Percentiles rank a stretch among this genome's conserved stretches.
These are phyloP conservation scores for Trypanosoma boissoni DNA, from an alignment of 208 protist species.

Conservation along the genomic window DNA sequence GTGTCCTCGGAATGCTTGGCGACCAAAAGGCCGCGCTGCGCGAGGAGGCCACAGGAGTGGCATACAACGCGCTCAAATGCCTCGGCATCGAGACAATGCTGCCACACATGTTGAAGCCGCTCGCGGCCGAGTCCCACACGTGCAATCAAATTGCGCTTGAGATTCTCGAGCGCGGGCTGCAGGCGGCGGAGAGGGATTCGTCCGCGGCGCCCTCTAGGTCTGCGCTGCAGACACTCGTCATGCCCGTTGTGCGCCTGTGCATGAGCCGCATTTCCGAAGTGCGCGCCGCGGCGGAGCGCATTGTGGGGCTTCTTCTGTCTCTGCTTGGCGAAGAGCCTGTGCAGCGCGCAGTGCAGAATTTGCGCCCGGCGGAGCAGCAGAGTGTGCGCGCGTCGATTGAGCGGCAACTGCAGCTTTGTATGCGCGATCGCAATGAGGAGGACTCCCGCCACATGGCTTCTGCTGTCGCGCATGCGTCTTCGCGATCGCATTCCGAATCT, in stretches of 20 bases:
- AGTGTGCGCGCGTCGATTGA: slow-evolving; percentile 64
- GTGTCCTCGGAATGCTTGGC: slow-evolving; percentile 66
- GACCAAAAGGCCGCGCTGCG: slow-evolving; percentile 79
- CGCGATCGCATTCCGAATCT: background rate
- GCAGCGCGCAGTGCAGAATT: slow-evolving; percentile 40
- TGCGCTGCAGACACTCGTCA: slow-evolving; percentile 49
- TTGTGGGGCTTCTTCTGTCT: slow-evolving; percentile 61
- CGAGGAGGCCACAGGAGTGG: slow-evolving; percentile 68
- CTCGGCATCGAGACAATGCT: slow-evolving; percentile 67
- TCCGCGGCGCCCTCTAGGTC: slow-evolving; percentile 38
- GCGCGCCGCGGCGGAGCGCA: slow-evolving; percentile 66
- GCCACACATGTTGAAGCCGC: slow-evolving; percentile 62
- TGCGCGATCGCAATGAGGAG: slow-evolving; percentile 27
- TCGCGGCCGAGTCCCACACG: slow-evolving; percentile 70
- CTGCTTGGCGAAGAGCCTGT: slow-evolving; percentile 66
- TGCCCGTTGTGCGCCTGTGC: slow-evolving; percentile 50
- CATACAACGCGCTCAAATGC: slow-evolving; percentile 46
- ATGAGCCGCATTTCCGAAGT: slow-evolving; percentile 87
- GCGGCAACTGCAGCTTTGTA: slow-evolving; percentile 51
- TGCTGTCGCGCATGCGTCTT: background rate
- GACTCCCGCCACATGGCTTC: slow-evolving; percentile 2
- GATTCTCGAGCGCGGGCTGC: slow-evolving; percentile 66
- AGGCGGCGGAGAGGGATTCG: slow-evolving; percentile 38
- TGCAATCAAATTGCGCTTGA: slow-evolving; percentile 74
- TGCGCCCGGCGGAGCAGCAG: slow-evolving; percentile 83